A percentile compares a stretch with the other conserved stretches of the same genome.
Evolutionary conservation across 257 asterid genomes (phyloP).

Genomic region (Dorcoceras hygrometricum): DNA sequence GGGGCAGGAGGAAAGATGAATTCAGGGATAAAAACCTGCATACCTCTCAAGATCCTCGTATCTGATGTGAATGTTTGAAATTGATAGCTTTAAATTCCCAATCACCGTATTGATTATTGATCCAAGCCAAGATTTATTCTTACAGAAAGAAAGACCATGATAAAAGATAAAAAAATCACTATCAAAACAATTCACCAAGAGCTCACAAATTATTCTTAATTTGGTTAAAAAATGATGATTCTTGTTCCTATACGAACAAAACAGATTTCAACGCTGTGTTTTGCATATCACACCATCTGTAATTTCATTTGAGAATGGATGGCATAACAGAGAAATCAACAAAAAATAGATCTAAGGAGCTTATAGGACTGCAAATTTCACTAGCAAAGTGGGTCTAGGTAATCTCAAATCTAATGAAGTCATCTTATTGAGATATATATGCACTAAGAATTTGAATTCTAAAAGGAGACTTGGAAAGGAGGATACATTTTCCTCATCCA

Average conservation of each 20-base stretch:
- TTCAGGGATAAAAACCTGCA: conserved; percentile 21
- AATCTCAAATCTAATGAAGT: too few relatives aligned
- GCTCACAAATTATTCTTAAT: conserved; percentile 1
- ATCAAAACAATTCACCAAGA: conserved; percentile 20
- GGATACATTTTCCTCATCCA: too few relatives aligned
- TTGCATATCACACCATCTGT: neutral
- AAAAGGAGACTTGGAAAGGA: too few relatives aligned
- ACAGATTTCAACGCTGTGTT: neutral
- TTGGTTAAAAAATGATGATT: conserved; percentile 18
- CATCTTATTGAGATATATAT: too few relatives aligned
- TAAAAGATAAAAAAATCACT: conserved; percentile 29
- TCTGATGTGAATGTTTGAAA: conserved; percentile 93
- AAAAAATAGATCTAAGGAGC: conserved; percentile 1
- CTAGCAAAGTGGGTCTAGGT: neutral
- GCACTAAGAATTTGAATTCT: too few relatives aligned
- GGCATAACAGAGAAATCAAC: conserved; percentile 1
- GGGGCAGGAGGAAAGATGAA: conserved; percentile 6
- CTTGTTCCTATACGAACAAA: conserved; percentile 12
- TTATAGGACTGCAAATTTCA: conserved; percentile 2
- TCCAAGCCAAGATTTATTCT: conserved; percentile 97
- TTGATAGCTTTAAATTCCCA: conserved; percentile 94
- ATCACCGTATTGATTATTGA: conserved; percentile 91
- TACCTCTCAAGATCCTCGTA: conserved; percentile 98
- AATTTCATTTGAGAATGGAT: conserved; percentile 15
- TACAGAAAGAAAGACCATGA: conserved; percentile 28